Evolutionary conservation across 2,329 filamentous ascomycete species (phyloP), one percentile per base, ranked within the genome.

Genomic region (Tolypocladium endophyticum): DNA sequence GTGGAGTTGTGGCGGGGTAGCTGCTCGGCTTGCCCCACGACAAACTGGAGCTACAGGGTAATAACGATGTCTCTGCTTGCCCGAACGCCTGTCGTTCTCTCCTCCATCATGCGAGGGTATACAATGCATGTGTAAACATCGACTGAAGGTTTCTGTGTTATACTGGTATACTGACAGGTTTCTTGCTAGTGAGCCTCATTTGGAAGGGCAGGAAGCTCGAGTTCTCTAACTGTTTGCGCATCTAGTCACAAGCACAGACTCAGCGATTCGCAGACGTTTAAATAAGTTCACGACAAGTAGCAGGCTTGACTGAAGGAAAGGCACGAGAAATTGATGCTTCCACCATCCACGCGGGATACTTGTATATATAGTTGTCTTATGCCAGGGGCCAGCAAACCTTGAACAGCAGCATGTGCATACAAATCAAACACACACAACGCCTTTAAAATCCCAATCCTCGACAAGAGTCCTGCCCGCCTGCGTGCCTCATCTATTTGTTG

Each of bases 401-500:
- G 18, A n/a, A 53, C n/a, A 16, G 7, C 11, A 54, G 30, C 30
- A 54, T 8, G 9, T 4, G 20, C 50, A 36, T 2, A 14, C 23
- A 35, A n/a, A n/a, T 16, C 12, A 36, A 18, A 36, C 33, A 36
- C 11, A 7, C n/a, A 30, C 41, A 38, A 39, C 56, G 39, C 56
- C 39, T 14, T 36, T 36, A 14, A 11, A 14, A 47, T 53, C 25
- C 12, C 50, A 36, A 12, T 16, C 14, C 35, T 20, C 20, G 9
- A 20, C 54, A n/a, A 4, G 18, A 52, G 20, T 33, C 30, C 20
- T 23, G 28, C 58, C 28, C 6, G 14, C 30, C 11, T 38, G 2
- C 38, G 57, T 23, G n/a, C n/a, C 43, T 4, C 18, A 12, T 69
- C 70, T 73, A 87, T 70, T 85, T 85, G 67, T 97, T 97, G 74